A percentile compares a stretch with the other conserved stretches of the same genome.
Conservation (phyloP, 2,329 filamentous ascomycete genomes). For the Aureobasidium sp. region DNA sequence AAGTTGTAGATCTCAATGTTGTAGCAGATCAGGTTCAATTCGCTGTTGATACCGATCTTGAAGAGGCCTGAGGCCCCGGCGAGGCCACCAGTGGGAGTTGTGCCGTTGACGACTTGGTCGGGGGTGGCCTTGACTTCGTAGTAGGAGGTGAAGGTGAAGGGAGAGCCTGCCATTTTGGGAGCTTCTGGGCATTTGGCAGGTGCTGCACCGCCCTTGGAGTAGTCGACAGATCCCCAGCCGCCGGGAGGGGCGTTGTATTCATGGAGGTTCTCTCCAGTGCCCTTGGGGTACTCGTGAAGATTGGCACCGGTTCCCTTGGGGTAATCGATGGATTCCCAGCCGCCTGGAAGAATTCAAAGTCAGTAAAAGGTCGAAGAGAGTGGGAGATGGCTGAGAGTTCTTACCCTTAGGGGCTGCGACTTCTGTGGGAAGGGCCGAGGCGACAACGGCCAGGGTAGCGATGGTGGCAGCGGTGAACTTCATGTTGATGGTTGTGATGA, state of each 20-base stretch:
- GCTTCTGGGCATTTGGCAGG: not conserved
- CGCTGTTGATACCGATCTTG: constrained; percentile 46
- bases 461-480: constrained; percentile 13
- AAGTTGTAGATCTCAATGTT: constrained; percentile 45
- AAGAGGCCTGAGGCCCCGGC: constrained; percentile 40
- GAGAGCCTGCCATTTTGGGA: not conserved
- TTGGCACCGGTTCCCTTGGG: constrained; percentile 10
- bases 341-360: not conserved
- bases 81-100: constrained; percentile 31
- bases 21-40: constrained; percentile 37
- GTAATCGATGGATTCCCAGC: constrained; percentile 11
- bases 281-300: not conserved
- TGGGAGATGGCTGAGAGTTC: not conserved
- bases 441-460: constrained; percentile 5
- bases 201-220: not conserved
- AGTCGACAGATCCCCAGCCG: constrained; percentile 7
- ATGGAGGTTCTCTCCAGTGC: constrained; percentile 9
- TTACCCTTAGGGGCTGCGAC: constrained; percentile 11
- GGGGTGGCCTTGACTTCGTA: constrained; percentile 42
- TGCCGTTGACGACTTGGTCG: constrained; percentile 36
- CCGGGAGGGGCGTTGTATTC: constrained; percentile 5
- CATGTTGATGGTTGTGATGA: constrained; percentile 5
- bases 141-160: constrained; percentile 40
- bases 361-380: not conserved
- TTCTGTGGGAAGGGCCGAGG: constrained; percentile 8